A percentile compares a stretch with the other conserved stretches of the same genome.
Evolutionary conservation across 495 filamentous ascomycete genomes (phyloP).

Genomic region (Xylaria flabelliformis): DNA sequence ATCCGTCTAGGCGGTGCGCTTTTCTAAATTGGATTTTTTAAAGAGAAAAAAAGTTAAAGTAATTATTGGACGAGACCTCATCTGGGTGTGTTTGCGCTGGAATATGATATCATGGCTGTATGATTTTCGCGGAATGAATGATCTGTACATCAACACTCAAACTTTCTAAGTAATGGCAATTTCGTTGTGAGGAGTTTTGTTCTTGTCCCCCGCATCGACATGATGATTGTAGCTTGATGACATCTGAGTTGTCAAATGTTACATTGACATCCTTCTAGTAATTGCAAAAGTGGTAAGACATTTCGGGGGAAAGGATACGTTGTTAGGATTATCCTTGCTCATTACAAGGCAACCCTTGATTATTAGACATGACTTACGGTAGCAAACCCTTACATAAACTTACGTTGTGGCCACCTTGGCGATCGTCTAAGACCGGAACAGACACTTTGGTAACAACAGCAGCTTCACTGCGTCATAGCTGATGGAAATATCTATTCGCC

Average conservation of each 20-base stretch:
- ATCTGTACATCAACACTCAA: conserved; percentile 18
- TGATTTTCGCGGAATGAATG: conserved; percentile 21
- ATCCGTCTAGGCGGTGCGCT: conserved; percentile 57
- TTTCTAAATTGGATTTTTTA: conserved; percentile 37
- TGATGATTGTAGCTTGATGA: background rate
- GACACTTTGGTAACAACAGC: background rate
- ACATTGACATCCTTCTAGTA: background rate
- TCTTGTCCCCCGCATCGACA: background rate
- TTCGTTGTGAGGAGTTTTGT: background rate
- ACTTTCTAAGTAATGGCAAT: conserved; percentile 12
- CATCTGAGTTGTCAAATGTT: background rate
- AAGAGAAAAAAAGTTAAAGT: background rate
- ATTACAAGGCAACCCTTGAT: background rate
- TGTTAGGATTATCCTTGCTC: background rate
- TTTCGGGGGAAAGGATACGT: background rate
- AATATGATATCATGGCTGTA: conserved; percentile 25
- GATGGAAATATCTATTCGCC: background rate
- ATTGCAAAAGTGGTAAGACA: background rate
- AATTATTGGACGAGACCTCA: background rate
- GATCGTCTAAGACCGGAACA: background rate
- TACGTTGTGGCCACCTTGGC: background rate
- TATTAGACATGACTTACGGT: background rate
- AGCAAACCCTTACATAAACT: background rate
- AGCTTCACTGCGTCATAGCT: background rate
- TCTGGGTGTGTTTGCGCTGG: conserved; percentile 7